A percentile compares a stretch with the other conserved stretches of the same genome.
These are phyloP conservation scores for Picea abies DNA, from an alignment of 83 land plant species.

Conservation along the genomic window DNA sequence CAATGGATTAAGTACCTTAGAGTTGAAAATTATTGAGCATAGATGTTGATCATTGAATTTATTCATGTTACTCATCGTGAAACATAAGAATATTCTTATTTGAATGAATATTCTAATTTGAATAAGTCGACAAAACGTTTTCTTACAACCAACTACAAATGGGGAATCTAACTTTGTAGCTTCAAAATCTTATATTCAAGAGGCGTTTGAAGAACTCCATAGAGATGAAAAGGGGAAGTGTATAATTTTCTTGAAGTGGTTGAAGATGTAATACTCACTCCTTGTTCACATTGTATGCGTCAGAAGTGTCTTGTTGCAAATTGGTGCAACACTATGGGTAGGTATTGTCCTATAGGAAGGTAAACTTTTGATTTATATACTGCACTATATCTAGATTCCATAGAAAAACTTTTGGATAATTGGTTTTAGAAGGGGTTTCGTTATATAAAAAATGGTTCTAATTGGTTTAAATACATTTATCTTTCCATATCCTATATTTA, in stretches of 20 bases:
- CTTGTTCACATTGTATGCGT: slow-evolving; percentile 89
- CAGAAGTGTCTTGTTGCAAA: slow-evolving; percentile 84
- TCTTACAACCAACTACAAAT: slow-evolving; percentile 34
- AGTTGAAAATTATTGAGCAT: background rate
- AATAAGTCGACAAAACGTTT: slow-evolving; percentile 89
- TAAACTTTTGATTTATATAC: background rate
- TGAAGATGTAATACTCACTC: slow-evolving; percentile 93
- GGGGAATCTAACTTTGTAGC: slow-evolving; percentile 51
- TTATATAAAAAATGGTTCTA: background rate
- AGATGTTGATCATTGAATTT: slow-evolving; percentile 6
- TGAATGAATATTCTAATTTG: slow-evolving; percentile 35
- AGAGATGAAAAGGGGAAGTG: slow-evolving; percentile 92
- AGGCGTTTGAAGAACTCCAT: slow-evolving; percentile 84
- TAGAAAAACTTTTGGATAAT: background rate
- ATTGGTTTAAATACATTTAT: background rate
- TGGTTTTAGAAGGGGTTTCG: background rate
- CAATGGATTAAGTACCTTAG: background rate
- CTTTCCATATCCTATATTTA: slow-evolving; percentile 6
- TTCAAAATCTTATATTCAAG: slow-evolving; percentile 80
- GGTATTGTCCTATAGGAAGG: slow-evolving; percentile 86
- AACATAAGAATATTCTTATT: slow-evolving; percentile 72
- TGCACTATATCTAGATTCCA: background rate
- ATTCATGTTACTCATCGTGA: slow-evolving; percentile 76
- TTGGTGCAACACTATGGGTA: slow-evolving; percentile 58
- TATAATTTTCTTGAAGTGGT: slow-evolving; percentile 90